phyloP scores from a whole-genome alignment of 768 basidiomycete species.

The Podaxis carcinomalis region DNA sequence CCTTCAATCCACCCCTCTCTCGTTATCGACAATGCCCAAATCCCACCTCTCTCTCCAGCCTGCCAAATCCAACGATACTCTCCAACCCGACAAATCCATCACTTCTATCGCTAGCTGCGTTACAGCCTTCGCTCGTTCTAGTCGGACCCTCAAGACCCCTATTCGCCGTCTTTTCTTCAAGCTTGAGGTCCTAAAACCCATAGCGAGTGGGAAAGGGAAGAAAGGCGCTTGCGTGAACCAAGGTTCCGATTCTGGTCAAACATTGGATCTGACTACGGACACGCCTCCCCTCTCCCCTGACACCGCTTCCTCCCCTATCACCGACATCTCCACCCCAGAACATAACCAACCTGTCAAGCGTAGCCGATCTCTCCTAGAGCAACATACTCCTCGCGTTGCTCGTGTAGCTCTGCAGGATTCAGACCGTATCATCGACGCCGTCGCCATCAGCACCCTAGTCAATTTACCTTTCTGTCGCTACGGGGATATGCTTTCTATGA shows the following conservation, averaged over 20 bases:
- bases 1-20: not conserved
- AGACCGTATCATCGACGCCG: constrained; percentile 45
- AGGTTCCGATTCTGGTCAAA: not conserved
- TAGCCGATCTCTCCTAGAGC: not conserved
- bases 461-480: constrained; percentile 68
- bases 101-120: not conserved
- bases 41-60: not conserved
- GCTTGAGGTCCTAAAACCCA: constrained; percentile 28
- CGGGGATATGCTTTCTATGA: constrained; percentile 66
- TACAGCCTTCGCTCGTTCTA: not conserved
- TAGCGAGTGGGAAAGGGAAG: constrained; percentile 20
- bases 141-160: constrained; percentile 19
- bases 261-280: not conserved
- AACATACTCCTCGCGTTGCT: not conserved
- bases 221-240: constrained; percentile 18
- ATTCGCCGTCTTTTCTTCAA: constrained; percentile 39
- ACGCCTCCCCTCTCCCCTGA: constrained; percentile 5
- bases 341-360: not conserved
- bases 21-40: not conserved
- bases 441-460: constrained; percentile 60
- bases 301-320: not conserved
- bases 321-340: not conserved
- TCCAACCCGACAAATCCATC: constrained; percentile 1
- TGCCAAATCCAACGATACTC: not conserved
- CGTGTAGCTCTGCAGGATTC: constrained; percentile 60